Conservation (phyloP, 768 basidiomycete species). For the Mycena vulgaris region DNA sequence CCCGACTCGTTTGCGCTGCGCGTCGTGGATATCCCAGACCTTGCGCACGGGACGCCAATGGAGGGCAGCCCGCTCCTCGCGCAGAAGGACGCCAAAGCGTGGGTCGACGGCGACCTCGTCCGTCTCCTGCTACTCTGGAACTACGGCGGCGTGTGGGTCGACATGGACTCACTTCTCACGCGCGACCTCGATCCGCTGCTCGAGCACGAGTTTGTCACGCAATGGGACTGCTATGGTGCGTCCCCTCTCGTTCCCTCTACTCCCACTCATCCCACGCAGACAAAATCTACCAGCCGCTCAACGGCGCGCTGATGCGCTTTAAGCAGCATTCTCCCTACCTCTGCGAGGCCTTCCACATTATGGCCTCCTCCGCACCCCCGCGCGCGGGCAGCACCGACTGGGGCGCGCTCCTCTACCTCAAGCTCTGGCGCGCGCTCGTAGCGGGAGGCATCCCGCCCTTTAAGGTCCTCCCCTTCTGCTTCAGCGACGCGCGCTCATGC, state of each 20-base stretch:
- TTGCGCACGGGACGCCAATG: constrained; percentile 86
- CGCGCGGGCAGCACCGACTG: constrained; percentile 89
- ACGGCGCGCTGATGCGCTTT: no score
- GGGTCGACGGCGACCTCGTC: constrained; percentile 97
- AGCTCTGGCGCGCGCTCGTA: constrained; percentile 90
- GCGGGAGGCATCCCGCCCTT: constrained; percentile 84
- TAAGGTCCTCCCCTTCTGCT: constrained; percentile 92
- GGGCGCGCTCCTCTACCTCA: constrained; percentile 93
- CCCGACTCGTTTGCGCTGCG: constrained; percentile 82
- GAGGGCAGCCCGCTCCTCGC: constrained; percentile 74
- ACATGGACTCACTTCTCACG: constrained; percentile 96
- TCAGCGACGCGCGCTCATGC: constrained; percentile 92
- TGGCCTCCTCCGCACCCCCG: constrained; percentile 82
- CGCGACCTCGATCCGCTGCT: constrained; percentile 88
- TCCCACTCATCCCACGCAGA: constrained; percentile 64
- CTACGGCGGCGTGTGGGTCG: constrained; percentile 95
- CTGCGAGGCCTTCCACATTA: constrained; percentile 96
- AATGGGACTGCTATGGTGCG: constrained; percentile 99
- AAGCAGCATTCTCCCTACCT: constrained; percentile 93
- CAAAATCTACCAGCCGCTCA: constrained; percentile 83
- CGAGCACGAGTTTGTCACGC: constrained; percentile 97
- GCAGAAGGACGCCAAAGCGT: constrained; percentile 83
- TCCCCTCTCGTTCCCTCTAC: constrained; percentile 3
- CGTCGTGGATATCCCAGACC: constrained; percentile 72
- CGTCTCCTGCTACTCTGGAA: constrained; percentile 90